Evolutionary conservation across 2,329 filamentous ascomycete species (phyloP).

Genomic region (Atkinsonella hypoxylon): DNA sequence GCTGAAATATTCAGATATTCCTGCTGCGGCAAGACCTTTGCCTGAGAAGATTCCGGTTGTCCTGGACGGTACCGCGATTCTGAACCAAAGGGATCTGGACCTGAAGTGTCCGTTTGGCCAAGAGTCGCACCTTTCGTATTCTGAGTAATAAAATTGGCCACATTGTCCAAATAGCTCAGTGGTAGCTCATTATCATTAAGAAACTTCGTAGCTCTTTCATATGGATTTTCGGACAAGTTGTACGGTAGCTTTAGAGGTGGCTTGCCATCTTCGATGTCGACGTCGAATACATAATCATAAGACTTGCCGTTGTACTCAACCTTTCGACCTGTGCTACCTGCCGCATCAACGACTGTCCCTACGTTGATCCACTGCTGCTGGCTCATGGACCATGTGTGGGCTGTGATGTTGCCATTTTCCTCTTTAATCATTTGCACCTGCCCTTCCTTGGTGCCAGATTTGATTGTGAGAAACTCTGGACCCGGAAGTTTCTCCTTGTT

Average conservation of each 20-base stretch:
- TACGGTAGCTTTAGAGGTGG: conserved; percentile 88
- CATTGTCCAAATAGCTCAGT: conserved; percentile 76
- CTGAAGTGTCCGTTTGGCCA: conserved; percentile 44
- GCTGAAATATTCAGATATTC: conserved; percentile 67
- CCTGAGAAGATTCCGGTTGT: conserved; percentile 25
- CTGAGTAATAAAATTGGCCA: conserved; percentile 81
- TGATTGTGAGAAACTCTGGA: conserved; percentile 70
- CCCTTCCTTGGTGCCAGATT: conserved; percentile 87
- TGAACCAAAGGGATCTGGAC: conserved; percentile 63
- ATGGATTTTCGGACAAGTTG: conserved; percentile 85
- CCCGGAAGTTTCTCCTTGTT: conserved; percentile 89
- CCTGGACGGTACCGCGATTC: conserved; percentile 71
- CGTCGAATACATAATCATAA: conserved; percentile 94
- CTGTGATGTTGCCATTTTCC: conserved; percentile 67
- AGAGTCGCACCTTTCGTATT: conserved; percentile 82
- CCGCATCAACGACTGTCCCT: conserved; percentile 87
- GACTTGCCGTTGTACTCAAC: conserved; percentile 69
- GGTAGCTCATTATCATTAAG: conserved; percentile 81
- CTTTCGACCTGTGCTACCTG: conserved; percentile 70
- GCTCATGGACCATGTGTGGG: conserved; percentile 72
- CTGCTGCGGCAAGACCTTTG: conserved; percentile 63
- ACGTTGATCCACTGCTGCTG: conserved; percentile 72
- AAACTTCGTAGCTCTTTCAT: conserved; percentile 84
- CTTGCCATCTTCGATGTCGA: conserved; percentile 90
- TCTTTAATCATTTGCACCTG: conserved; percentile 89